Base-by-base conservation (phyloP, 2,329 filamentous ascomycete genomes). In the Nemania sp. region DNA sequence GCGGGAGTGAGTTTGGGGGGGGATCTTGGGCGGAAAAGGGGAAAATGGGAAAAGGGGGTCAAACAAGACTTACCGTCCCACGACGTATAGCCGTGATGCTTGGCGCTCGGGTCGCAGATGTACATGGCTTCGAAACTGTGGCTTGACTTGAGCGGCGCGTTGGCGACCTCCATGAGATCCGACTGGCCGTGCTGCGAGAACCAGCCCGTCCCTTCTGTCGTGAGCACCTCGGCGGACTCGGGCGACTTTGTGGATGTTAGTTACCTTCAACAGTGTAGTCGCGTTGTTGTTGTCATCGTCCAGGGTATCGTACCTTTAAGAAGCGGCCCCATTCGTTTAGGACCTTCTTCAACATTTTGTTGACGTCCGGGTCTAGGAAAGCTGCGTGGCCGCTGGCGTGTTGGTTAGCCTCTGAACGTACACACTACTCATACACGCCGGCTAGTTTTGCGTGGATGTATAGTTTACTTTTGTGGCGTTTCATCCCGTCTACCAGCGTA, bases 111-210 rank as follows among this genome's bases (percentile, higher is more conserved):
- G 43, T 89, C 83, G 69, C 87, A 90, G 17, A 81, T 65, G 71
- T 83, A 90, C 68, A 88, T 79, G 17, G 88, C 79, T 58, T 87
- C 80, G 60, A 88, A 88, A 49, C 73, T 78, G 68, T 80, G 71
- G 17, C 65, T 57, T 0, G 80, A 76, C 53, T 74, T 67, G 17
- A 72, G 67, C 0, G 81, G 78, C 5, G 74, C 75, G 62, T 85
- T 83, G 69, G 81, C 81, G 0, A 83, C 81, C 39, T 79, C 72
- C 74, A 83, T 79, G 2, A 86, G 68, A 57, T 85, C 82, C 1
- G 68, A 70, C 4, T 75, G 67, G 1, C 76, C 83, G 0, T 80
- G 79, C 15, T 79, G 65, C 2, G 83, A 83, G 47, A 87, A 86
- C 84, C 85, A 87, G 18, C 84, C 84, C 7, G 76, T 65, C 0